phyloP scores from a whole-genome alignment of 306 rosid genomes.

The Echinosophora koreensis region DNA sequence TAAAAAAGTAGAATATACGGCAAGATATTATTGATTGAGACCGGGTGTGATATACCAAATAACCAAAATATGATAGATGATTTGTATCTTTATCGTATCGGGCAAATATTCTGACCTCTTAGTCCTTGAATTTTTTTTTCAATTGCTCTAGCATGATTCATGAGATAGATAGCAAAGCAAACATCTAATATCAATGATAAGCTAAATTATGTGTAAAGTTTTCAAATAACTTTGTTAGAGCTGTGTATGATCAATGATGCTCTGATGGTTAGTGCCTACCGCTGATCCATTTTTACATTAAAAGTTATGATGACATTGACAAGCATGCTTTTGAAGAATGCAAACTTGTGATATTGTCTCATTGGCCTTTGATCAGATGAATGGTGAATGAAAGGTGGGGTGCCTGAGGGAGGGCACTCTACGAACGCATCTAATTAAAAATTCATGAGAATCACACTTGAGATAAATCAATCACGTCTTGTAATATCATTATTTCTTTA shows the following conservation, averaged over 20 bases:
- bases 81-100: too few relatives aligned
- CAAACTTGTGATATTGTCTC: too few relatives aligned
- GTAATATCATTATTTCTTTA: constrained; percentile 34
- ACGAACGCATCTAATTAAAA: neutral
- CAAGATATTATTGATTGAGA: too few relatives aligned
- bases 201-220: neutral
- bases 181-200: neutral
- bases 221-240: neutral
- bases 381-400: neutral
- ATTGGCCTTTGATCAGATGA: too few relatives aligned
- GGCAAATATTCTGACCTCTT: neutral
- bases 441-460: constrained; percentile 21
- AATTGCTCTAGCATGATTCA: neutral
- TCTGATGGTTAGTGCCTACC: too few relatives aligned
- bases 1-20: too few relatives aligned
- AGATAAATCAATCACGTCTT: constrained; percentile 2
- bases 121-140: neutral
- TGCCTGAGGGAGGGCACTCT: neutral
- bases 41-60: too few relatives aligned
- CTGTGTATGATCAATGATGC: too few relatives aligned
- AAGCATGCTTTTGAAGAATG: neutral
- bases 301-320: neutral
- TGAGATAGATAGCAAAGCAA: neutral
- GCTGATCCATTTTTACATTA: too few relatives aligned
- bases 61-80: too few relatives aligned